phyloP scores from a whole-genome alignment of 2,329 filamentous ascomycete genomes.

The Neonectria punicea region DNA sequence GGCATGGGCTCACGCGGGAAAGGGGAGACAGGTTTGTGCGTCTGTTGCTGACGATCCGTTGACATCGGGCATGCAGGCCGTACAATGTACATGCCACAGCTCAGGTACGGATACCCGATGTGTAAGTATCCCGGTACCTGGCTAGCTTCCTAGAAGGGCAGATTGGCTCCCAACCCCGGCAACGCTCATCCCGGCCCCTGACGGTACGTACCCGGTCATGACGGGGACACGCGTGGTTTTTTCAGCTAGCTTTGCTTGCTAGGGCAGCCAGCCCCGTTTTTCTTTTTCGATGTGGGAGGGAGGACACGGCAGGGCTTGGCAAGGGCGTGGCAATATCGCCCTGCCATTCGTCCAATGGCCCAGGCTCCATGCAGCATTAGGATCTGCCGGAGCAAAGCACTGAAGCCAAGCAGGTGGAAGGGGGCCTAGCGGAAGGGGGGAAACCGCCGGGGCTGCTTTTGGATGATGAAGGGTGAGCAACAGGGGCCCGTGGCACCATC shows the following conservation, averaged over 20 bases:
- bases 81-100: background rate
- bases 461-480: conserved; percentile 22
- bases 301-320: conserved; percentile 30
- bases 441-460: conserved; percentile 16
- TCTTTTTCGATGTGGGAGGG: conserved; percentile 16
- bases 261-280: conserved; percentile 19
- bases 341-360: conserved; percentile 19
- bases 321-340: conserved; percentile 40
- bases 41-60: conserved; percentile 3
- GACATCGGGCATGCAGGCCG: background rate
- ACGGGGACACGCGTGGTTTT: conserved; percentile 38
- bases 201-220: conserved; percentile 7
- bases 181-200: background rate
- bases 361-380: conserved; percentile 27
- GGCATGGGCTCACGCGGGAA: background rate
- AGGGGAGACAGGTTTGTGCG: background rate
- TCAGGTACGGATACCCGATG: background rate
- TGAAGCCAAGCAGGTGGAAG: conserved; percentile 32
- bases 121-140: background rate
- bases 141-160: background rate
- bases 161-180: conserved; percentile 1
- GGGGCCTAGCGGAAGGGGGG: conserved; percentile 23
- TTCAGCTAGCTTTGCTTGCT: conserved; percentile 18
- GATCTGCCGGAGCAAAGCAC: conserved; percentile 33
- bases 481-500: conserved; percentile 38